A percentile compares a stretch with the other conserved stretches of the same genome.
These are phyloP conservation scores for Lachnellula cervina DNA, from an alignment of 2,329 filamentous ascomycete species.

Conservation along the genomic window DNA sequence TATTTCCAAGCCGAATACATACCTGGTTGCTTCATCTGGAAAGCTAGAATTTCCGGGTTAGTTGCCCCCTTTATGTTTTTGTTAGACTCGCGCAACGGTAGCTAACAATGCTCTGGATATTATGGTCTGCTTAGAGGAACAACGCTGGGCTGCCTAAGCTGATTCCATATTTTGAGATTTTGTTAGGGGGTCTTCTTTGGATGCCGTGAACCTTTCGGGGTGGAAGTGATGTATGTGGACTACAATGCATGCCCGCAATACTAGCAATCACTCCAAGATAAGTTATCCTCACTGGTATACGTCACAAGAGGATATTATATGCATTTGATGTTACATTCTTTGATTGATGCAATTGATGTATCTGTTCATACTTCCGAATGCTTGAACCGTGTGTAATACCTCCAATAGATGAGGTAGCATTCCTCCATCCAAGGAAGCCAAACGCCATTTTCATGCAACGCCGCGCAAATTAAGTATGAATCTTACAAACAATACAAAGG, in stretches of 20 bases:
- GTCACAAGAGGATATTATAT: not conserved
- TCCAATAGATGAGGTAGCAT: not conserved
- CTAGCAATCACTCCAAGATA: not conserved
- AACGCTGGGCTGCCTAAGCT: too few species aligned
- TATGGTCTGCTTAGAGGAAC: too few species aligned
- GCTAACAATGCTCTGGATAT: too few species aligned
- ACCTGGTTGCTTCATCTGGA: too few species aligned
- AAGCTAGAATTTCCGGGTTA: too few species aligned
- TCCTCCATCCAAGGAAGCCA: conserved; percentile 1
- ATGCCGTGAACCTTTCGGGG: too few species aligned
- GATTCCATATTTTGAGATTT: too few species aligned
- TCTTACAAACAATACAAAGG: conserved; percentile 13
- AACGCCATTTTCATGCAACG: conserved; percentile 16
- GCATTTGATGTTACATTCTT: not conserved
- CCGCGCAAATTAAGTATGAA: conserved; percentile 14
- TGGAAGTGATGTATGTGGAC: not conserved
- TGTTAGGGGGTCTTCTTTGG: too few species aligned
- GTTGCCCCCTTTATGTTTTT: too few species aligned
- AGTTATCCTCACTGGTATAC: too few species aligned
- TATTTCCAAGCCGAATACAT: too few species aligned
- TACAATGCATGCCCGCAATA: not conserved
- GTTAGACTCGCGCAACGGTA: too few species aligned
- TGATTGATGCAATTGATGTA: not conserved
- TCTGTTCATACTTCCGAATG: not conserved
- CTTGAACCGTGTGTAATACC: not conserved